Evolutionary conservation across 495 filamentous ascomycete genomes (phyloP), one percentile per base, ranked within the genome.

Genomic region (Aspergillus nidulans): DNA sequence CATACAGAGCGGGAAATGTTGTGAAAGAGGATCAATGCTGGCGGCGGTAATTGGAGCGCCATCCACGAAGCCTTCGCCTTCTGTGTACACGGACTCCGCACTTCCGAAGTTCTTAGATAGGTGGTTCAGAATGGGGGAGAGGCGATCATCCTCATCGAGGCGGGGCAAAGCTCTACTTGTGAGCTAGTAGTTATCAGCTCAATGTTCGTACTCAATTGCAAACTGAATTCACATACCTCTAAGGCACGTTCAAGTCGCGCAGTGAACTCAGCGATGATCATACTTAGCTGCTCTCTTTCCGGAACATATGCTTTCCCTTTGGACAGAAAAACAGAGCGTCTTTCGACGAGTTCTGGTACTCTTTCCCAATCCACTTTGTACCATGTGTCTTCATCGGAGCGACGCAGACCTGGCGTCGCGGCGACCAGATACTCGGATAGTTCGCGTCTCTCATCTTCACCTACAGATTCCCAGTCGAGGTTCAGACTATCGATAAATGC

Each of bases 1-100:
- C 95, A 97, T 97, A 70, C 95, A 99, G 19, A 92, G 77, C 0
- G 95, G 95, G 80, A 97, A 97, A 65, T 95, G 86, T 49, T 86
- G 73, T 6, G 87, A 85, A 16, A 99, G 78, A n/a, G 77, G 71
- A 66, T 97, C 92, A 55, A 98, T 84, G 56, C 85, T 88, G 34
- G 81, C 78, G 7, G 91, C 90, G 12, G 84, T 86, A 60, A 95
- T 87, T 26, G 84, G 75, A n/a, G 84, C 79, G n/a, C 88, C 87
- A 15, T 80, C 70, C 5, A 81, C 74, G 54, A 75, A 67, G 12
- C 80, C 76, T 53, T 84, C 81, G 26, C 77, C 66, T 53, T 81
- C 79, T 21, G 81, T 77, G 73, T 90, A 94, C 32, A 83, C 80
- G 4, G 89, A 84, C 59, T 96, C 92, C 8, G 94, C 94, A 6